These are phyloP conservation scores for Diaporthe vaccinii DNA, from an alignment of 2,329 filamentous ascomycete genomes.

Conservation along the genomic window DNA sequence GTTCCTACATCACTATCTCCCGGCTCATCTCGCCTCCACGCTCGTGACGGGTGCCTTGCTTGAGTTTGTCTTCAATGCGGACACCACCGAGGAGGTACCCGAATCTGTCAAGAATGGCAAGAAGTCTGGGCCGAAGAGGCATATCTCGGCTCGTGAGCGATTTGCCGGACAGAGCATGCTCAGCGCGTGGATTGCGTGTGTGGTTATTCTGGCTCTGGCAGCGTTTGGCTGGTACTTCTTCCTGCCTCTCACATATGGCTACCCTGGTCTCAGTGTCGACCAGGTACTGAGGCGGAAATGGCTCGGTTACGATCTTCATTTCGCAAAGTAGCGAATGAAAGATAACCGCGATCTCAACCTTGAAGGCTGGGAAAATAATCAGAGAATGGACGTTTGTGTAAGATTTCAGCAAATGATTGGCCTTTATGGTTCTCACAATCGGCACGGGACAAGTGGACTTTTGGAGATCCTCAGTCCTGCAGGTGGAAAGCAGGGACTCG, in stretches of 20 bases:
- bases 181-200: slow-evolving; percentile 82
- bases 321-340: slow-evolving; percentile 83
- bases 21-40: slow-evolving; percentile 90
- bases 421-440: slow-evolving; percentile 7
- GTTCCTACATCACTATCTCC: slow-evolving; percentile 98
- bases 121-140: slow-evolving; percentile 66
- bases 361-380: background rate
- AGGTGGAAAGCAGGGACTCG: background rate
- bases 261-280: slow-evolving; percentile 85
- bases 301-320: slow-evolving; percentile 97
- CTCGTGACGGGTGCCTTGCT: slow-evolving; percentile 92
- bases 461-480: background rate
- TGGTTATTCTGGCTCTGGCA: slow-evolving; percentile 76
- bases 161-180: slow-evolving; percentile 83
- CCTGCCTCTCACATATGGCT: slow-evolving; percentile 94
- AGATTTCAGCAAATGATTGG: slow-evolving; percentile 28
- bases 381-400: slow-evolving; percentile 22
- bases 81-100: slow-evolving; percentile 72
- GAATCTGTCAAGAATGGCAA: slow-evolving; percentile 60
- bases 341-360: background rate
- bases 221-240: slow-evolving; percentile 92
- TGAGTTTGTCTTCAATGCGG: slow-evolving; percentile 96
- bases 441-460: background rate
- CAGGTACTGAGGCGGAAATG: slow-evolving; percentile 90
- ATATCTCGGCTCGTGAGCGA: slow-evolving; percentile 84